These are phyloP conservation scores for Iris pallida DNA, from an alignment of 116 monocot species.

Conservation along the genomic window DNA sequence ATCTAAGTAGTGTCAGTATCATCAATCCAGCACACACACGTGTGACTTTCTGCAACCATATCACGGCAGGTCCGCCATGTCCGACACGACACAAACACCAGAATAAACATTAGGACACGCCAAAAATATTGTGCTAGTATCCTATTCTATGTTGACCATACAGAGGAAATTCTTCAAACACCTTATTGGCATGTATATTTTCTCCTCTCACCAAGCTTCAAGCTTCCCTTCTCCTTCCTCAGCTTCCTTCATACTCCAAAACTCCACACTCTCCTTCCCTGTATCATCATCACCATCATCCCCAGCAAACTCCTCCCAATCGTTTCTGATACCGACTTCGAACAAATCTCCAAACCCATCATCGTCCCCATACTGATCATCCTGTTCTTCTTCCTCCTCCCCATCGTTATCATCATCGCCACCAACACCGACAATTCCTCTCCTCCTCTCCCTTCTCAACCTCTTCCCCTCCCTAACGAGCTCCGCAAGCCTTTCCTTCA, in stretches of 20 bases:
- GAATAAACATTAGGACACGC: no score
- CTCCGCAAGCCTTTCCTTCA: constrained; percentile 47
- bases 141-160: no score
- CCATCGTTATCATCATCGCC: constrained; percentile 24
- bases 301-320: constrained; percentile 62
- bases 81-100: no score
- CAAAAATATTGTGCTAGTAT: no score
- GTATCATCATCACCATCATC: constrained; percentile 5
- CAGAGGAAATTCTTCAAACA: constrained; percentile 14
- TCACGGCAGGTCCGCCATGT: no score
- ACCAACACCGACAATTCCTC: constrained; percentile 19
- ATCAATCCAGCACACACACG: no score
- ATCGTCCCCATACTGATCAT: constrained; percentile 21
- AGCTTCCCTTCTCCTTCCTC: constrained; percentile 3
- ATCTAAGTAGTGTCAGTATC: no score
- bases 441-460: constrained; percentile 60
- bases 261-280: constrained; percentile 35
- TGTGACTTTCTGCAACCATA: no score
- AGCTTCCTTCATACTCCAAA: constrained; percentile 51
- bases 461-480: constrained; percentile 74
- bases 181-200: neutral
- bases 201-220: constrained; percentile 46
- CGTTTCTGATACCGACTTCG: constrained; percentile 62
- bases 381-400: constrained; percentile 22
- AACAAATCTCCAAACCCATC: constrained; percentile 56